A percentile compares a stretch with the other conserved stretches of the same genome.
Evolutionary conservation across 805 yeast genomes (phyloP).

Genomic region (Hanseniaspora opuntiae): DNA sequence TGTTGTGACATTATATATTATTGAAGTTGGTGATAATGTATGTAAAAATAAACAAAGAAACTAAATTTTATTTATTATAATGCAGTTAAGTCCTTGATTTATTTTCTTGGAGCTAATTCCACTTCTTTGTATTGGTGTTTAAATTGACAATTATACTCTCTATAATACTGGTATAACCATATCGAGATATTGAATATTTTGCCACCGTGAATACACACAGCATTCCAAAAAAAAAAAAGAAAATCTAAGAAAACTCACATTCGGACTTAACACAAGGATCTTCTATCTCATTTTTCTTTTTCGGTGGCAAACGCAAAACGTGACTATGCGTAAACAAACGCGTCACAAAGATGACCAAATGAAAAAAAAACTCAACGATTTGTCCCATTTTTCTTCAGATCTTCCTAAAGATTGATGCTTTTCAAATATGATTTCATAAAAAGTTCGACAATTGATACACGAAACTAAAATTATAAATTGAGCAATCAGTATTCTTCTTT

Average conservation of each 20-base stretch:
- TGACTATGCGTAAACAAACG: neutral
- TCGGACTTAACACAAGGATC: neutral
- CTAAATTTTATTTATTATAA: neutral
- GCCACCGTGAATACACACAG: neutral
- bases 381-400: neutral
- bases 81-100: neutral
- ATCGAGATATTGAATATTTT: neutral
- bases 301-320: neutral
- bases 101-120: neutral
- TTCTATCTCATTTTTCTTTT: neutral
- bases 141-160: no score
- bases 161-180: no score
- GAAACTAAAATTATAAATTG: neutral
- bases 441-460: neutral
- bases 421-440: no score
- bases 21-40: neutral
- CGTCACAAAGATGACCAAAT: neutral
- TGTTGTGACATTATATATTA: conserved; percentile 6
- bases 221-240: neutral
- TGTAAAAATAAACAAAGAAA: neutral
- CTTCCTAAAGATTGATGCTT: neutral
- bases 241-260: neutral
- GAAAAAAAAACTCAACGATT: neutral
- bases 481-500: neutral
- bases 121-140: neutral